phyloP scores from a whole-genome alignment of 768 basidiomycete genomes.

The Amyloporia xantha region DNA sequence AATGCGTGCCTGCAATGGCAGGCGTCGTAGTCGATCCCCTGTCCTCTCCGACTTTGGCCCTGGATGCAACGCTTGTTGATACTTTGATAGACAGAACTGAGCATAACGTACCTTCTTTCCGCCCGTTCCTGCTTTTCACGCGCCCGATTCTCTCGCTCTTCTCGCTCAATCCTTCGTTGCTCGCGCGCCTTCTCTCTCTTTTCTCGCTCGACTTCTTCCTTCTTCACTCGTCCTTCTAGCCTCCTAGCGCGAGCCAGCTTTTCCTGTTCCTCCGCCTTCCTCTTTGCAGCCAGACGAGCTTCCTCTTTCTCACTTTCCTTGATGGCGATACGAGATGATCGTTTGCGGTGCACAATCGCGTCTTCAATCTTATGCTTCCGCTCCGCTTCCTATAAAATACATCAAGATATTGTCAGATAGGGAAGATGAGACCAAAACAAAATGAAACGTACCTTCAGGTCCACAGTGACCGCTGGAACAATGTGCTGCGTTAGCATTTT shows the following conservation, averaged over 20 bases:
- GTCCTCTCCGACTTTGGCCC: slow-evolving; percentile 4
- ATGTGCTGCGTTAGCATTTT: slow-evolving; percentile 58
- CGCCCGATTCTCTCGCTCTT: slow-evolving; percentile 28
- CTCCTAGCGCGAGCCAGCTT: slow-evolving; percentile 59
- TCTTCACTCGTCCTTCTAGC: slow-evolving; percentile 30
- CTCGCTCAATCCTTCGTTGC: slow-evolving; percentile 38
- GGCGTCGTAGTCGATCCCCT: slow-evolving; percentile 7
- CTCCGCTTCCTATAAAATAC: slow-evolving; percentile 47
- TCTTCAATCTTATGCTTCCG: slow-evolving; percentile 60
- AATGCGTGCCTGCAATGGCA: slow-evolving; percentile 9
- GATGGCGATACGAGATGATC: slow-evolving; percentile 81
- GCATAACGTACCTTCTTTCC: slow-evolving; percentile 9
- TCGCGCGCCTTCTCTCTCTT: slow-evolving; percentile 57
- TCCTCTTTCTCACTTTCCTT: slow-evolving; percentile 78
- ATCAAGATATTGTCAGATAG: not conserved
- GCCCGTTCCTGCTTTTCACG: slow-evolving; percentile 21
- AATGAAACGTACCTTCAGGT: slow-evolving; percentile 50
- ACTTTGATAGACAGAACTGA: not conserved
- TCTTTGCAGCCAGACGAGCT: slow-evolving; percentile 50
- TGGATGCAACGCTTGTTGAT: not conserved
- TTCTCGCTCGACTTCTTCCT: slow-evolving; percentile 32
- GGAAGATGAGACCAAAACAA: not conserved
- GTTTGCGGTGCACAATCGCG: slow-evolving; percentile 78
- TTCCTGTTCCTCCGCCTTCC: slow-evolving; percentile 60
- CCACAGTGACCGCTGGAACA: slow-evolving; percentile 63